Evolutionary conservation across 768 basidiomycete species (phyloP), one percentile per base, ranked within the genome.

Genomic region (Leucogyrophana mollusca): DNA sequence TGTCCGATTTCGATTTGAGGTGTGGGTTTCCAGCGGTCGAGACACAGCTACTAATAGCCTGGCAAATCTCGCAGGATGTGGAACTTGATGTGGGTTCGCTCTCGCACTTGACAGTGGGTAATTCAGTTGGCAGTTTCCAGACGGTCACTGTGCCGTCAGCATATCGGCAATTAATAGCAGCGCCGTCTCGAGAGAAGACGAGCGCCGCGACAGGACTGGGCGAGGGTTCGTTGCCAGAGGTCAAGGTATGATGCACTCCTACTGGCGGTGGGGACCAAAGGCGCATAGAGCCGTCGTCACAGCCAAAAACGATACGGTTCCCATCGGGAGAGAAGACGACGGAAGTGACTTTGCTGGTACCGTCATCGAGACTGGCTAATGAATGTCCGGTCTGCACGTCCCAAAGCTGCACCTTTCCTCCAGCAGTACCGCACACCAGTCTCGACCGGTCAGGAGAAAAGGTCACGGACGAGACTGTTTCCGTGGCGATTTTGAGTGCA

Each of bases 401-500:
- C 61, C 57, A 64, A 14, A 64, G 14, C 0, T 27, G 48, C 7
- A 64, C 51, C 3, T 43, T 37, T 3, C 52, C 53, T 3, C 40
- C 18, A 21, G 45, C 1, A n/a, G 47, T 60, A 3, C 55, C 63
- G 0, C 61, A 56, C 18, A 57, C 49, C 33, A 63, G 45, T 6
- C 41, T 32, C 21, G 21, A 23, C 4, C 46, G 51, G 20, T 55
- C 46, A 7, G 36, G 40, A 9, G 60, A 59, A 40, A 62, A 63
- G 9, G 34, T 11, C 30, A 63, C 13, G 13, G 7, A 30, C 27
- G 7, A 13, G 27, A 30, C 27, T 6, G 27, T 13, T 30, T 30
- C 27, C 7, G 7, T 7, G 6, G 27, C 7, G 42, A 56, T 37
- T 9, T 37, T 52, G 16, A 35, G 24, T 34, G 33, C 46, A 44